phyloP scores from a whole-genome alignment of 1,284 basidiomycete genomes.

The Blastosporella zonata region DNA sequence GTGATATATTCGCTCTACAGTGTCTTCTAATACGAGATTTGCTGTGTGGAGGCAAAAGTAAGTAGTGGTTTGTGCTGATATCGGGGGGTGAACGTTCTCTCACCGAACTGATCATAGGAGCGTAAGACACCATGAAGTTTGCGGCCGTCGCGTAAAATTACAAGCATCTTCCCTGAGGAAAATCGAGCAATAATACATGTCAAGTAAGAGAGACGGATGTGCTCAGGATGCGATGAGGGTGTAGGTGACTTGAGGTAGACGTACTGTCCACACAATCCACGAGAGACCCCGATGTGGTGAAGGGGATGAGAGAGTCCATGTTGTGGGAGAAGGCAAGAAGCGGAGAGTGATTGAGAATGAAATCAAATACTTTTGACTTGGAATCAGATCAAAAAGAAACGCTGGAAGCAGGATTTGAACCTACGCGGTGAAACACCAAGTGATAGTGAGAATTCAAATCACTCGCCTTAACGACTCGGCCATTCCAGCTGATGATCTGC shows the following conservation, averaged over 20 bases:
- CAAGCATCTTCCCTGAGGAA: conserved; percentile 92
- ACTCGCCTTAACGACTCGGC: conserved; percentile 85
- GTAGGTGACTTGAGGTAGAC: conserved; percentile 64
- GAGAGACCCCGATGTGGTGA: conserved; percentile 94
- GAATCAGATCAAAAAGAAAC: conserved; percentile 37
- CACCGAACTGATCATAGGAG: conserved; percentile 99
- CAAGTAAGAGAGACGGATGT: conserved; percentile 32
- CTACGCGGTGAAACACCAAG: conserved; percentile 45
- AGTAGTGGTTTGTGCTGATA: neutral
- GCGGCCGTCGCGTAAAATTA: conserved; percentile 92
- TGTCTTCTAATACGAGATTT: conserved; percentile 90
- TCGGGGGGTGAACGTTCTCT: conserved; percentile 25
- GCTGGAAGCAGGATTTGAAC: conserved; percentile 78
- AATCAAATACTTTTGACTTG: too few species aligned
- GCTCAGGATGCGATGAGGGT: conserved; percentile 51
- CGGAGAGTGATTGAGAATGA: neutral
- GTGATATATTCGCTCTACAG: conserved; percentile 86
- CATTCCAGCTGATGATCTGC: conserved; percentile 52
- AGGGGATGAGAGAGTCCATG: conserved; percentile 95
- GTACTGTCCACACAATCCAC: conserved; percentile 99
- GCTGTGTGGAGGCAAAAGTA: conserved; percentile 44
- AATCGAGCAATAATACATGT: conserved; percentile 27
- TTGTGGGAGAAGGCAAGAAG: conserved; percentile 12
- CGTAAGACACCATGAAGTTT: conserved; percentile 95
- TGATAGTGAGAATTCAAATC: conserved; percentile 60